Evolutionary conservation across 2,329 filamentous ascomycete species (phyloP).

Genomic region (Myriangium duriaei): DNA sequence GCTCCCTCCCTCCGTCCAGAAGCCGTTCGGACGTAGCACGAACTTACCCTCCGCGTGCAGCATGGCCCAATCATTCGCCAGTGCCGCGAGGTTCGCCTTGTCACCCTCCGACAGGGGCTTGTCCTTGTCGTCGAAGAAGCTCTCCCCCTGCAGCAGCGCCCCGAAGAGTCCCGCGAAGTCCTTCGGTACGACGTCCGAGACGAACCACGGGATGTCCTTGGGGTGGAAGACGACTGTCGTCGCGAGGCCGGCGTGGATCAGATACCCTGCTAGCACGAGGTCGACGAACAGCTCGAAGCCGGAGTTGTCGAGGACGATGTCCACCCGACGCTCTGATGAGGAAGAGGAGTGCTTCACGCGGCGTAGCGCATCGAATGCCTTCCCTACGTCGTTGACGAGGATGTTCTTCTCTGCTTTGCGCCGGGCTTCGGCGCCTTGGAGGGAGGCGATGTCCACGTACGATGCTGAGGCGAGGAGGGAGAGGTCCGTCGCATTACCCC

Average conservation of each 20-base stretch:
- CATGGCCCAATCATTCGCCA: slow-evolving; percentile 70
- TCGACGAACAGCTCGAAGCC: slow-evolving; percentile 97
- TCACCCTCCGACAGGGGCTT: slow-evolving; percentile 57
- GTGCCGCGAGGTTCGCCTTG: slow-evolving; percentile 46
- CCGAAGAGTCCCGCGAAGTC: slow-evolving; percentile 77
- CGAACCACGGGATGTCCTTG: slow-evolving; percentile 95
- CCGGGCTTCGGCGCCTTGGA: slow-evolving; percentile 78
- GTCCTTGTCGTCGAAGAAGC: slow-evolving; percentile 38
- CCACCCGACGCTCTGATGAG: slow-evolving; percentile 55
- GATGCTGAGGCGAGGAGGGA: slow-evolving; percentile 80
- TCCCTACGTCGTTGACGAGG: slow-evolving; percentile 68
- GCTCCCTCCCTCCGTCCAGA: slow-evolving; percentile 81
- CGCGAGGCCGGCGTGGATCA: slow-evolving; percentile 72
- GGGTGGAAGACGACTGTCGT: slow-evolving; percentile 81
- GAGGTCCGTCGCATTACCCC: slow-evolving; percentile 93
- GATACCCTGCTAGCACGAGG: slow-evolving; percentile 78
- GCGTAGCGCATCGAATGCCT: slow-evolving; percentile 57
- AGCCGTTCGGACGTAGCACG: slow-evolving; percentile 67
- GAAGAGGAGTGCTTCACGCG: slow-evolving; percentile 34
- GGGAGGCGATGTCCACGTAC: slow-evolving; percentile 92
- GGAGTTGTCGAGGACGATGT: slow-evolving; percentile 93
- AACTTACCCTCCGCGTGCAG: slow-evolving; percentile 77
- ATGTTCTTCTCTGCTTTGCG: slow-evolving; percentile 88
- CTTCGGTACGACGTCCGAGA: slow-evolving; percentile 78
- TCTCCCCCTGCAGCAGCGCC: slow-evolving; percentile 62